Evolutionary conservation across 768 basidiomycete genomes (phyloP), one percentile per base, ranked within the genome.

Genomic region (Suillus hirtellus): DNA sequence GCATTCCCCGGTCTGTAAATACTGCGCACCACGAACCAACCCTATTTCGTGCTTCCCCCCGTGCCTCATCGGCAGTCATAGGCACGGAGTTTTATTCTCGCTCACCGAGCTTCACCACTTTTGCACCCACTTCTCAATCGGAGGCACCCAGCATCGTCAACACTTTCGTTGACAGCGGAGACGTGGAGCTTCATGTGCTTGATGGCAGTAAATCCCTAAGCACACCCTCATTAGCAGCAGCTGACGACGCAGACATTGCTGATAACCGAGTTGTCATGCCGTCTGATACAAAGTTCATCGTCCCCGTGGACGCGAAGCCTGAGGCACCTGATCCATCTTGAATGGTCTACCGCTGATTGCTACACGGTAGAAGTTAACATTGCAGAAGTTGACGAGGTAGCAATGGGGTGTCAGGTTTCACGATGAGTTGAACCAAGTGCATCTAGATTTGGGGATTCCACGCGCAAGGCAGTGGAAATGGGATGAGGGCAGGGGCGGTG

Each of bases 351-450:
- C 10, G 17, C 17, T 10, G 17, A 27, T 10, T 27, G 1, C 21
- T 5, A 17, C n/a, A 11, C 15, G 21, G 34, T 6, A 38, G 58
- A 60, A 43, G 50, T 34, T 1, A 43, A 31, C 11, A 44, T 60
- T 1, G 9, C 31, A 10, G 60, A 60, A 24, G 61, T 60, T 8
- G 59, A 64, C 38, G 49, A 42, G 42, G 61, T 54, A 2, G 58
- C 17, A 11, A 54, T 35, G 19, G 43, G 60, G n/a, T 47, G 58
- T 24, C 52, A 61, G 46, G 56, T 24, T 27, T 53, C 49, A 38
- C 21, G 49, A 64, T 59, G 21, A 66, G 15, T 3, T 19, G 34
- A 88, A 24, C 21, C 1, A 24, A 24, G 9, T 11, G 9, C 15
- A 24, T 8, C 55, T 17, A 0, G 10, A 15, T 21, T 24, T 17